Conservation (phyloP, 306 rosid species). For the Castanea sativa region DNA sequence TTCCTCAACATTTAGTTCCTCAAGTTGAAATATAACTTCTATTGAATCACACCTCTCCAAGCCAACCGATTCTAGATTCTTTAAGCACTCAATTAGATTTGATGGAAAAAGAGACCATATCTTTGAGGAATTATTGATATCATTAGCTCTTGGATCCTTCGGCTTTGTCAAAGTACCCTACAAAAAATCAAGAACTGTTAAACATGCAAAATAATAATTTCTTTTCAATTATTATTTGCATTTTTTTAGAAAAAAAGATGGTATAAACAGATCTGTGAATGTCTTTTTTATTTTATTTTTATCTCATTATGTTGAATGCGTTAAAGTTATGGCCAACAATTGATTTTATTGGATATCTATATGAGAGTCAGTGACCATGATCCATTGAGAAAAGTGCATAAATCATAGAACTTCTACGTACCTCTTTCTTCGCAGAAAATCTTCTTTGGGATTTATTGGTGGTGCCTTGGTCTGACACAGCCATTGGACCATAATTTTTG, state of each 20-base stretch:
- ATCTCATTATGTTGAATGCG: too few species aligned
- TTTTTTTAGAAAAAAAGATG: too few species aligned
- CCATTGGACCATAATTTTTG: background rate
- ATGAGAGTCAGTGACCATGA: background rate
- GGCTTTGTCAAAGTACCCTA: too few species aligned
- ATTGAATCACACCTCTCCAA: rapidly evolving
- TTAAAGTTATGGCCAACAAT: too few species aligned
- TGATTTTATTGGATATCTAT: background rate
- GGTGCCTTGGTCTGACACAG: background rate
- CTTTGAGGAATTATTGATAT: background rate
- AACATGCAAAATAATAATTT: too few species aligned
- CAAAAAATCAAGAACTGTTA: too few species aligned
- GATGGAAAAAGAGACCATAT: background rate
- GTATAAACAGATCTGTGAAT: too few species aligned
- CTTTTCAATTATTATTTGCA: too few species aligned
- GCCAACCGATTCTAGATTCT: background rate
- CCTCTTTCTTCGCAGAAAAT: background rate
- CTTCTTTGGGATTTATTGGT: background rate
- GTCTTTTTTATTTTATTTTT: too few species aligned
- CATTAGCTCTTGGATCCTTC: too few species aligned
- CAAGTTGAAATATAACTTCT: background rate
- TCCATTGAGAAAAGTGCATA: background rate
- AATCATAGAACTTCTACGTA: background rate
- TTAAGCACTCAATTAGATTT: too few species aligned
- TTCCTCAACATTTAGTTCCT: background rate